These are phyloP conservation scores for Nelumbo lutea DNA, from an alignment of 164 flowering plant genomes.

Conservation along the genomic window DNA sequence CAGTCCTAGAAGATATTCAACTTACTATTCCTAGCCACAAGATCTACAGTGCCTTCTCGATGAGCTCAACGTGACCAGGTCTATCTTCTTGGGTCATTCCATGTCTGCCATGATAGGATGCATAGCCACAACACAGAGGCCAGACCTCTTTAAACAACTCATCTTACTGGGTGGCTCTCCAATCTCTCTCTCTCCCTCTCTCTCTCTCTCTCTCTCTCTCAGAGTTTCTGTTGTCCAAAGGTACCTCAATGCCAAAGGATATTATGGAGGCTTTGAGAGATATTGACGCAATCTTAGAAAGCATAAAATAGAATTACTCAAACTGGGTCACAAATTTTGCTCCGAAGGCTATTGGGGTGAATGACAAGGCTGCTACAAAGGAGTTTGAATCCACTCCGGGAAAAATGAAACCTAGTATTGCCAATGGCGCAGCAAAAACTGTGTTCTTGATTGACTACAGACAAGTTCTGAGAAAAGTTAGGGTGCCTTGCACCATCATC, in stretches of 20 bases:
- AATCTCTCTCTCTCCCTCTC: conserved; percentile 17
- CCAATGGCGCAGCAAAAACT: conserved; percentile 20
- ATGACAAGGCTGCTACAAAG: conserved; percentile 13
- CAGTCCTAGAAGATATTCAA: conserved; percentile 20
- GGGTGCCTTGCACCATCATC: conserved; percentile 35
- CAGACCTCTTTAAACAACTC: conserved; percentile 33
- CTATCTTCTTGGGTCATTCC: conserved; percentile 38
- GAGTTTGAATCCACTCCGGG: conserved; percentile 22
- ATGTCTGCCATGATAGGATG: conserved; percentile 43
- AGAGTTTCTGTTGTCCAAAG: conserved; percentile 11
- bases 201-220: background rate
- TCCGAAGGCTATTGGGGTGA: conserved; percentile 21
- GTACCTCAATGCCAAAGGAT: conserved; percentile 28
- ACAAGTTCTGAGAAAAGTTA: conserved; percentile 15
- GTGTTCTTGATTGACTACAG: conserved; percentile 32
- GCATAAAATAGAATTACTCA: conserved; percentile 22
- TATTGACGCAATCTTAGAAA: conserved; percentile 10
- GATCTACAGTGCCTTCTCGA: conserved; percentile 30
- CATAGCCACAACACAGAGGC: conserved; percentile 31
- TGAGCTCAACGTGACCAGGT: conserved; percentile 18
- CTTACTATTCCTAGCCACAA: conserved; percentile 16
- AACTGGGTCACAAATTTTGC: conserved; percentile 27
- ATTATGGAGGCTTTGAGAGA: conserved; percentile 34
- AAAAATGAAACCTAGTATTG: conserved; percentile 30
- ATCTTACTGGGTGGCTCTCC: conserved; percentile 37